These are phyloP conservation scores for Pseudoturritis turrita DNA, from an alignment of 345 rosid species.

Conservation along the genomic window DNA sequence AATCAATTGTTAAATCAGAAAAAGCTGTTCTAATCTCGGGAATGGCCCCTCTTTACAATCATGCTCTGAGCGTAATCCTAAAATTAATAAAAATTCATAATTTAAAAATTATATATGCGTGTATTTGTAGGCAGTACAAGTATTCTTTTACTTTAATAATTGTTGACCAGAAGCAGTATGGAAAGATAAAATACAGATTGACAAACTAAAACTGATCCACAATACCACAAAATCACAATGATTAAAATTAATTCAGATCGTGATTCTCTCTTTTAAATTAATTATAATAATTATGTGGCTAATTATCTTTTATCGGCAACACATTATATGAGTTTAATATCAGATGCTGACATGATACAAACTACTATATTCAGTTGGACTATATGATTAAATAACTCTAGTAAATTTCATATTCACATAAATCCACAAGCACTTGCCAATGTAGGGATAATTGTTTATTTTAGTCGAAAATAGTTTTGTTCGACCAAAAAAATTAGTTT, in stretches of 20 bases:
- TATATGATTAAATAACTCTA: too few relatives aligned
- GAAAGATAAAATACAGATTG: background rate
- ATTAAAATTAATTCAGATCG: background rate
- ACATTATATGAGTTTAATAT: too few relatives aligned
- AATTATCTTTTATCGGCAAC: too few relatives aligned
- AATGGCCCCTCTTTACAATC: constrained; percentile 33
- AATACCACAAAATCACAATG: background rate
- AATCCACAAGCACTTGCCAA: too few relatives aligned
- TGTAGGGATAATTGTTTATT: too few relatives aligned
- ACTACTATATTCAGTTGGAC: too few relatives aligned
- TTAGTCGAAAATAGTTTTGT: too few relatives aligned
- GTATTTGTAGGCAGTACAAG: background rate
- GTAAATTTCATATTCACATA: too few relatives aligned
- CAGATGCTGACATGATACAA: too few relatives aligned
- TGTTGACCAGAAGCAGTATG: background rate
- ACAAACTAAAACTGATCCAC: background rate
- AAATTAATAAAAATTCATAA: too few relatives aligned
- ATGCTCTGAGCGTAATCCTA: constrained; percentile 40
- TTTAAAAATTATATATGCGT: too few relatives aligned
- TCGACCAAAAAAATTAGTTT: too few relatives aligned
- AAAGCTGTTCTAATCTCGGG: constrained; percentile 32
- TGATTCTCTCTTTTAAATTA: background rate
- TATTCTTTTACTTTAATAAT: background rate
- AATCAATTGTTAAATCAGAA: constrained; percentile 11
- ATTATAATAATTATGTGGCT: background rate